phyloP scores from a whole-genome alignment of 176 grass and related monocot genomes.

The Ampelocalamus luodianensis region DNA sequence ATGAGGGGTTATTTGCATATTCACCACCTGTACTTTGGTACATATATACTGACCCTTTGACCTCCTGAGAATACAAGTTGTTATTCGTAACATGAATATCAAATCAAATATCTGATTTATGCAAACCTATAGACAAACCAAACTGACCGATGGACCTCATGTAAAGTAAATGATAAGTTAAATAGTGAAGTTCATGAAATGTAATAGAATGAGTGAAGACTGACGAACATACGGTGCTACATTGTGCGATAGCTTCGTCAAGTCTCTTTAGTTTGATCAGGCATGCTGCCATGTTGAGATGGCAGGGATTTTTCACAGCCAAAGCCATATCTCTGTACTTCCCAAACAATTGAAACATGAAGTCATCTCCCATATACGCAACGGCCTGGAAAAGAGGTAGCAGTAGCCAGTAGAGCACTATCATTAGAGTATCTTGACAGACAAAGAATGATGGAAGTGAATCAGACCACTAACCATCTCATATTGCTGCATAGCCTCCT shows the following conservation, averaged over 20 bases:
- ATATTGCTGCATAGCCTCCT: conserved; percentile 94
- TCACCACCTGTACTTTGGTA: no score
- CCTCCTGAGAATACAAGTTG: no score
- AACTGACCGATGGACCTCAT: neutral
- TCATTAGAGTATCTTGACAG: conserved; percentile 9
- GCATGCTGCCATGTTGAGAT: conserved; percentile 94
- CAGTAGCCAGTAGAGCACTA: neutral
- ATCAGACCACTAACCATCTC: conserved; percentile 67
- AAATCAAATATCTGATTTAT: conserved; percentile 1
- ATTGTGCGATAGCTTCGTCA: conserved; percentile 83
- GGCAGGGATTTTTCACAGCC: conserved; percentile 94
- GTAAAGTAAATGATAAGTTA: neutral
- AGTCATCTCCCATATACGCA: conserved; percentile 98
- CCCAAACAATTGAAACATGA: conserved; percentile 99
- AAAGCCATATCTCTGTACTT: conserved; percentile 99
- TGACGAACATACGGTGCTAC: conserved; percentile 66
- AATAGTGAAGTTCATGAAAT: neutral
- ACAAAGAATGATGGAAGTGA: neutral
- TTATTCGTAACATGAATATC: no score
- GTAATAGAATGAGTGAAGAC: neutral
- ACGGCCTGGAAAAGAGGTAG: conserved; percentile 68
- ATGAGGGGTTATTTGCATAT: no score
- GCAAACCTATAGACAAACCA: neutral
- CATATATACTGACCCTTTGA: no score
- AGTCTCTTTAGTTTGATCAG: conserved; percentile 80